Base-by-base conservation (phyloP, 1,284 basidiomycete genomes). In the Phellinidium pouzarii region DNA sequence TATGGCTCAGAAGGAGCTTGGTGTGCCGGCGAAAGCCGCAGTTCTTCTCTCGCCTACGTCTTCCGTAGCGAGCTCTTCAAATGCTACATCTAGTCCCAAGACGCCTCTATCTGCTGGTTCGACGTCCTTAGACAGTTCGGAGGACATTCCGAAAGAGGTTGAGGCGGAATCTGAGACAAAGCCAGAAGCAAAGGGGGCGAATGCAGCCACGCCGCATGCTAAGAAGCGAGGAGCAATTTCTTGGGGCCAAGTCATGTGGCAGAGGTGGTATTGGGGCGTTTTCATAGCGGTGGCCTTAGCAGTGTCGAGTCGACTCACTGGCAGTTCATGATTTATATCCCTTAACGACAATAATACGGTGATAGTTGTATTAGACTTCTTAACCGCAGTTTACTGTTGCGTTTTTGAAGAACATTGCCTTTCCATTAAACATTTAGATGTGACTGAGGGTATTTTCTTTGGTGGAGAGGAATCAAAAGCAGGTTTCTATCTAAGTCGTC, bases 191-290 rank as follows among this genome's bases (percentile, higher is more conserved):
- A 52, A 54, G 53, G 61, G 59, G 53, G 47, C 20, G 44, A 47
- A 51, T 52, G 59, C 27, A 46, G 56, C 47, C 51, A 48, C 44
- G 26, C 55, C 51, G 47, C 60, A 58, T 20, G 50, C 58, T 6
- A 58, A 59, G 38, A 58, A 46, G 22, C 76, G 74, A 5, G 78
- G 77, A 72, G 69, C 73, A 11, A 67, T 75, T 5, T 72, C 76
- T 4, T 81, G 82, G 78, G 75, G 80, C 45, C 75, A 78, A 57
- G 66, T 87, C 41, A 65, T 90, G n/a, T 85, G 80, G 78, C 83
- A 88, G 63, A 87, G 87, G 64, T 90, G 87, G 87, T 72, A 84
- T 55, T 86, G 86, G 79, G 85, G 87, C n/a, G 73, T 84, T 26
- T 65, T 90, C 54, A 83, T 90, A 56, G 82, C 79, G 2, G 65